Conservation (phyloP, 768 basidiomycete species). For the Boletus bicolor region DNA sequence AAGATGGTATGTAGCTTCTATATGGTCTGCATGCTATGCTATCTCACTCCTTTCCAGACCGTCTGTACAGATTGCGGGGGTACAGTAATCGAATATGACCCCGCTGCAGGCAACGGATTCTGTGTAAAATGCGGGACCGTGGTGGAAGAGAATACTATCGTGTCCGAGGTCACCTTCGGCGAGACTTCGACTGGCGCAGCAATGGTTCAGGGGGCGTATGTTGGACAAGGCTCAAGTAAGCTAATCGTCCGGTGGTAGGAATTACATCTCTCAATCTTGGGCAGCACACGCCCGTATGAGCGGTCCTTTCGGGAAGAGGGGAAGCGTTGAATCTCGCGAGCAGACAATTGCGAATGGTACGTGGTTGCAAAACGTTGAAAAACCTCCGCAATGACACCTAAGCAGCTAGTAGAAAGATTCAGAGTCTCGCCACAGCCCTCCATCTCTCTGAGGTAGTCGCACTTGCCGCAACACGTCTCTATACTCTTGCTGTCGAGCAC, state of each 20-base stretch:
- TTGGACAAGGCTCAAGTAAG: conserved; percentile 88
- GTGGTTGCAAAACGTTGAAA: conserved; percentile 12
- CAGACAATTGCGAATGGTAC: conserved; percentile 88
- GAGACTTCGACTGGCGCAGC: conserved; percentile 90
- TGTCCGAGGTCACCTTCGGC: conserved; percentile 93
- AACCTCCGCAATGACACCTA: neutral
- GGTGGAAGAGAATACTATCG: conserved; percentile 89
- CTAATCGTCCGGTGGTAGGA: conserved; percentile 12
- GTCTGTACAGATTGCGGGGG: conserved; percentile 78
- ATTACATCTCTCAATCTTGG: neutral
- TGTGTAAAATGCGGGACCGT: conserved; percentile 87
- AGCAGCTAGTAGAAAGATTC: conserved; percentile 78
- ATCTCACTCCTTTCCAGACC: conserved; percentile 37
- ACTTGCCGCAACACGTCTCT: conserved; percentile 79
- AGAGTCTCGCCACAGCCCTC: conserved; percentile 74
- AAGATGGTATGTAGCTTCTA: conserved; percentile 18
- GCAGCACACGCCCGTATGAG: conserved; percentile 79
- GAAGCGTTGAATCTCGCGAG: conserved; percentile 79
- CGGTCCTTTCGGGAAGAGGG: conserved; percentile 78
- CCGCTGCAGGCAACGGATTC: conserved; percentile 80
- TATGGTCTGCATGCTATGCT: neutral
- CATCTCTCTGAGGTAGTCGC: conserved; percentile 77
- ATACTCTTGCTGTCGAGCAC: conserved; percentile 90
- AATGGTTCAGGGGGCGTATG: conserved; percentile 92
- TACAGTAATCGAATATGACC: conserved; percentile 81